Base-by-base conservation (phyloP, 1,284 basidiomycete genomes). In the Exobasidium cylindrosporum region DNA sequence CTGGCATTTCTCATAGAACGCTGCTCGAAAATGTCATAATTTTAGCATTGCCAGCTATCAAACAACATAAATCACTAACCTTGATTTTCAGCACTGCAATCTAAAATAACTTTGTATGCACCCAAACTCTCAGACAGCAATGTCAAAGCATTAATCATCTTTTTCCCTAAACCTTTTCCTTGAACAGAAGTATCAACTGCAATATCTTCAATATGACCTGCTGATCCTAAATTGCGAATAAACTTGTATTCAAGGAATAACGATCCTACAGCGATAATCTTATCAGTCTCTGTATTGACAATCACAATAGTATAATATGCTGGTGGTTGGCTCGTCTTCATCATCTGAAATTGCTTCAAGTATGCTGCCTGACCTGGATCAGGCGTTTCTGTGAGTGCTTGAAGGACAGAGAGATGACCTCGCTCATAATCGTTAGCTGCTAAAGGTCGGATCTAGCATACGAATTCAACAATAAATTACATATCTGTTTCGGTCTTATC, bases 191-290 rank as follows among this genome's bases (percentile, higher is more conserved):
- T 87, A 81, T 91, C 88, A 2, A 97, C 94, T 1, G 92, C 92
- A 68, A 98, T 97, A 79, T 98, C 95, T 82, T 98, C 95, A 66
- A 98, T 95, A 79, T 98, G 95, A 0, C 92, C 95, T 7, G 92
- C 90, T 61, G 84, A 83, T 23, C 91, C 91, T 17, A 89, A 83
- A 6, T 85, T 86, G 26, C 92, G 85, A 24, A 93, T 83, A 84
- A 97, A 97, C 83, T 98, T 97, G 83, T 88, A 88, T 81, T 97
- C 93, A 65, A 95, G 81, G 76, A 97, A 87, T 54, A 96, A 83
- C 5, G 88, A 87, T 14, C 93, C 95, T 24, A 89, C 87, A 28
- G 86, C 93, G 45, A 95, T 89, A 75, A 98, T 87, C 67, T 84
- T 82, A 83, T 96, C 92, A 0, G 86, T 85, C 11, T 82, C 76